A percentile compares a stretch with the other conserved stretches of the same genome.
phyloP scores from a whole-genome alignment of 1,284 basidiomycete species.

The Clitocybe nebularis region DNA sequence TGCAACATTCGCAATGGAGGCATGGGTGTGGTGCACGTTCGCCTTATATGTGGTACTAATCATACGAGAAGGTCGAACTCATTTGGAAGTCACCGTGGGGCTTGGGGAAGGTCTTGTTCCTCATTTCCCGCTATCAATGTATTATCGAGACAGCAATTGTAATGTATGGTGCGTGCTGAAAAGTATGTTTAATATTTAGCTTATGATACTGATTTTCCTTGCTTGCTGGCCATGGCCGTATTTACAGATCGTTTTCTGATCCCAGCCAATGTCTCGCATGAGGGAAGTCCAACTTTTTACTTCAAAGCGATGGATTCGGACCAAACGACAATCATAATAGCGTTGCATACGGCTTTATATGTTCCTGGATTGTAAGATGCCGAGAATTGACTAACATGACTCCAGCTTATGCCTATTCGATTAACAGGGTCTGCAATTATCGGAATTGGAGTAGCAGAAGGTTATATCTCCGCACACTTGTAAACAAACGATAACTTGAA shows the following conservation, averaged over 20 bases:
- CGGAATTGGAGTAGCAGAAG: conserved; percentile 14
- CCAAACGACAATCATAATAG: too few species aligned
- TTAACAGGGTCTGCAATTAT: conserved; percentile 10
- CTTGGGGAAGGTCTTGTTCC: background rate
- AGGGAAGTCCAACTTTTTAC: too few species aligned
- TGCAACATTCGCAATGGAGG: too few species aligned
- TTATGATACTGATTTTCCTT: background rate
- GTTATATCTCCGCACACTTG: conserved; percentile 1
- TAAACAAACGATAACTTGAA: background rate
- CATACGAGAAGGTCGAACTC: background rate
- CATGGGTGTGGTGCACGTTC: too few species aligned
- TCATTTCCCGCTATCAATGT: background rate
- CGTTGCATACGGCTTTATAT: too few species aligned
- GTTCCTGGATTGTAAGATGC: background rate
- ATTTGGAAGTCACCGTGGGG: background rate
- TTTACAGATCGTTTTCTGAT: background rate
- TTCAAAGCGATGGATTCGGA: too few species aligned
- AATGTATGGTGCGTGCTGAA: background rate
- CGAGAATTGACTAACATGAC: background rate
- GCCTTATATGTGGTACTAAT: too few species aligned
- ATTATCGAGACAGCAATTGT: background rate
- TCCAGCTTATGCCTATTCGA: background rate
- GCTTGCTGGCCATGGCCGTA: background rate
- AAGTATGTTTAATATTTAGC: background rate
- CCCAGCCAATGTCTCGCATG: too few species aligned